A percentile compares a stretch with the other conserved stretches of the same genome.
Evolutionary conservation across 495 filamentous ascomycete species (phyloP).

Genomic region (Penicillium robsamsonii): DNA sequence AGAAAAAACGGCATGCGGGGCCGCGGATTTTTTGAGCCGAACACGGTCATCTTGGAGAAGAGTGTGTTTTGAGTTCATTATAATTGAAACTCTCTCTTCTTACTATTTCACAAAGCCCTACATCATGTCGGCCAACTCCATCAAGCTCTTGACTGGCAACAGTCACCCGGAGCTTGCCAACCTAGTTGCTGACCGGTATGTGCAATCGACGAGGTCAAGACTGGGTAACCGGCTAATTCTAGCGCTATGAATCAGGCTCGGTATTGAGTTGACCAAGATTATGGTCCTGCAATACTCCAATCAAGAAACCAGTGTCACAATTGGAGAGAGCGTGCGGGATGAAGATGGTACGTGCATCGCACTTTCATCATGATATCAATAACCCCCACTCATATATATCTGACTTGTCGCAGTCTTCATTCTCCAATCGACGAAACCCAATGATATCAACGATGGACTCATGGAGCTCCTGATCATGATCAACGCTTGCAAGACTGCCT

Average conservation of each 20-base stretch:
- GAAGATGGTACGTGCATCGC: constrained; percentile 69
- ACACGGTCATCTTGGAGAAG: constrained; percentile 8
- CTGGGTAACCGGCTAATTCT: constrained; percentile 11
- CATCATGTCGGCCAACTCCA: constrained; percentile 79
- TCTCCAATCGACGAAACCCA: constrained; percentile 89
- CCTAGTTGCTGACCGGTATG: constrained; percentile 86
- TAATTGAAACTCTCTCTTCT: not conserved
- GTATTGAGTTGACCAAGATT: constrained; percentile 90
- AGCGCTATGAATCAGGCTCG: constrained; percentile 56
- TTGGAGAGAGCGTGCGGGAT: constrained; percentile 94
- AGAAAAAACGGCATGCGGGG: constrained; percentile 13
- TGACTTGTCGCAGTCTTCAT: constrained; percentile 71
- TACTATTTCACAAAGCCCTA: not conserved
- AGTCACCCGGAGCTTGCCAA: constrained; percentile 90
- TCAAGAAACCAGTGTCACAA: constrained; percentile 94
- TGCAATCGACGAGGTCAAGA: not conserved
- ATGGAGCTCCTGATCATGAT: constrained; percentile 99
- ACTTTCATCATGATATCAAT: constrained; percentile 11
- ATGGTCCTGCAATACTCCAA: constrained; percentile 96
- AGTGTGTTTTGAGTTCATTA: constrained; percentile 5
- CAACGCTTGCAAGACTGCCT: constrained; percentile 96
- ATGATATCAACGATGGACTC: constrained; percentile 96
- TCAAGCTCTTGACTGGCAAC: constrained; percentile 93
- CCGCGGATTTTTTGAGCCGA: constrained; percentile 16
- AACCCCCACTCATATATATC: constrained; percentile 7